These are phyloP conservation scores for Populus euphratica DNA, from an alignment of 345 rosid genomes.

Conservation along the genomic window DNA sequence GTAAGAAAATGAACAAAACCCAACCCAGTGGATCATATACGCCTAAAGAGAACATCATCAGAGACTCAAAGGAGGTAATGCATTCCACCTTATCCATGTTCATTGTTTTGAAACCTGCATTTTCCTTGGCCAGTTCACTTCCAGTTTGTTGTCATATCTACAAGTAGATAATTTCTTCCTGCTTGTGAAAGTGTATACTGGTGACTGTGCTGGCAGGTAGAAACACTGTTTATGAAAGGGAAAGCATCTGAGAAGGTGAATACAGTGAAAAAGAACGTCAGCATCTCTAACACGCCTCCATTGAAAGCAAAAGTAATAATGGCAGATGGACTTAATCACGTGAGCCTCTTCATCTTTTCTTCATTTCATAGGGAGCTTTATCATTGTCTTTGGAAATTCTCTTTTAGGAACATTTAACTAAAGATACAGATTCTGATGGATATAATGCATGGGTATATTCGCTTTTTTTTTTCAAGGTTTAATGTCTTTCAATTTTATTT, in stretches of 20 bases:
- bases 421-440: background rate
- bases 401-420: background rate
- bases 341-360: background rate
- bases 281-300: constrained; percentile 26
- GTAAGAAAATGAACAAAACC: constrained; percentile 49
- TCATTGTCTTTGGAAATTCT: background rate
- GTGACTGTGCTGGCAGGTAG: constrained; percentile 50
- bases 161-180: background rate
- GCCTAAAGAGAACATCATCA: constrained; percentile 36
- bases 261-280: constrained; percentile 39
- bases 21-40: constrained; percentile 42
- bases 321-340: constrained; percentile 69
- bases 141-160: background rate
- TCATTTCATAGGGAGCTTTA: background rate
- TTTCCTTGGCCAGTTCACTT: background rate
- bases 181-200: background rate
- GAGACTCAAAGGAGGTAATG: constrained; percentile 56
- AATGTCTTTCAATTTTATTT: background rate
- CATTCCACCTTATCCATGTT: background rate
- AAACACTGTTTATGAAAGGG: constrained; percentile 43
- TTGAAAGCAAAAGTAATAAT: constrained; percentile 56
- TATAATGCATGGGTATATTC: background rate
- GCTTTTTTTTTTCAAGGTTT: background rate
- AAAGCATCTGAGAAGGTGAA: constrained; percentile 51
- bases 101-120: background rate